Evolutionary conservation across 1,284 basidiomycete genomes (phyloP).

Genomic region (Pterulicium gracile): DNA sequence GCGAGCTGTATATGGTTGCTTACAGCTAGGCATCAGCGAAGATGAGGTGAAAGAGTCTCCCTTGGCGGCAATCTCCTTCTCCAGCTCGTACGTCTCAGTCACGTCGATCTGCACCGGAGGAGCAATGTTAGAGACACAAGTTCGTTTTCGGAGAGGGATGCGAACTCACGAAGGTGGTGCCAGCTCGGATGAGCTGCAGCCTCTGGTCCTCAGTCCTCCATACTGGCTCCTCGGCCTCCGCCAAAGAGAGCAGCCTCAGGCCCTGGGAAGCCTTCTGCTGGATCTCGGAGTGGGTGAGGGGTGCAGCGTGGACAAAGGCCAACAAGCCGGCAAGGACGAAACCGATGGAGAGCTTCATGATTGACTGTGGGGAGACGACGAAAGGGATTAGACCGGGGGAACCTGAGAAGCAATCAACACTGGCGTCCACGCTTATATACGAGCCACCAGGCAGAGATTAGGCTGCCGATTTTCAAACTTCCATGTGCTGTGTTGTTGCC

Average conservation of each 20-base stretch:
- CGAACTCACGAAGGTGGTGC: slow-evolving; percentile 18
- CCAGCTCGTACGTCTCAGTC: slow-evolving; percentile 42
- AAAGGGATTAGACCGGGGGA: too few species aligned
- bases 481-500: neutral
- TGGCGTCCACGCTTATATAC: neutral
- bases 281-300: neutral
- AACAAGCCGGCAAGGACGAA: slow-evolving; percentile 1
- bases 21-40: too few species aligned
- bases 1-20: too few species aligned
- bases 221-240: slow-evolving; percentile 11
- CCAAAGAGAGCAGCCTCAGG: neutral
- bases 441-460: too few species aligned
- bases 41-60: slow-evolving; percentile 11
- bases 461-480: too few species aligned
- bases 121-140: neutral
- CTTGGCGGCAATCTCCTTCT: slow-evolving; percentile 17
- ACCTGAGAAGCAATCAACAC: neutral
- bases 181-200: slow-evolving; percentile 11
- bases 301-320: slow-evolving; percentile 1
- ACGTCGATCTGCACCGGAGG: slow-evolving; percentile 26
- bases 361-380: neutral
- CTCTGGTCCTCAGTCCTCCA: slow-evolving; percentile 16
- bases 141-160: neutral
- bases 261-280: neutral
- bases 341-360: slow-evolving; percentile 2